Evolutionary conservation across 345 rosid species (phyloP), one percentile per base, ranked within the genome.

Genomic region (Syzygium grande): DNA sequence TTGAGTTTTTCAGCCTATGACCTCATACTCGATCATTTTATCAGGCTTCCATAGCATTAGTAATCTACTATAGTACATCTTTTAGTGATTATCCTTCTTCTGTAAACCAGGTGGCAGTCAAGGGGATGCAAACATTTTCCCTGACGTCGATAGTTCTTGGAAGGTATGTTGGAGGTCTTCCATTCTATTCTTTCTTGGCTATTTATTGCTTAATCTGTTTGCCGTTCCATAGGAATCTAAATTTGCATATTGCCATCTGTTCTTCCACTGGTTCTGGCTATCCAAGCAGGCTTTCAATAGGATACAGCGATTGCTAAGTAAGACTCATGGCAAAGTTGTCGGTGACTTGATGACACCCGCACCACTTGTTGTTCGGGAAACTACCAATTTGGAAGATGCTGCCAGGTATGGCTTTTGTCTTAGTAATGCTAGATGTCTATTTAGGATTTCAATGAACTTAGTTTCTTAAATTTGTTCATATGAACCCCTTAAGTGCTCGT

Each of bases 311-410:
- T 89, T 95, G 87, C 92, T 97, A 10, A 93, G 87, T 85, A 96
- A 97, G 94, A 96, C 93, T 59, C 91, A 94, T 78, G 99, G 99
- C 27, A 96, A 94, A 93, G 96, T 95, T 77, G 94, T 96, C 46
- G 99, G 99, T 83, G 98, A 97, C 89, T 91, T 97, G 95, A 97
- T 97, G 99, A 96, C 99, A 2, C 93, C 98, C 61, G 92, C 96
- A 87, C 99, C 99, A 4, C 96, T 95, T 1, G 95, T 93, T 90
- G 95, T 96, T 84, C 91, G 90, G 88, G 99, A 95, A 87, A 91
- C 94, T 52, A 93, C 99, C 88, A 94, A 95, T 91, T 87, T 97
- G 86, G 98, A 95, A 91, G 98, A 95, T 88, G 99, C 98, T 89
- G 98, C 96, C 56, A 95, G 99, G 99, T 97, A 91, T 80, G 34